These are phyloP conservation scores for Myxozyma melibiosi DNA, from an alignment of 805 yeast species.

Conservation along the genomic window DNA sequence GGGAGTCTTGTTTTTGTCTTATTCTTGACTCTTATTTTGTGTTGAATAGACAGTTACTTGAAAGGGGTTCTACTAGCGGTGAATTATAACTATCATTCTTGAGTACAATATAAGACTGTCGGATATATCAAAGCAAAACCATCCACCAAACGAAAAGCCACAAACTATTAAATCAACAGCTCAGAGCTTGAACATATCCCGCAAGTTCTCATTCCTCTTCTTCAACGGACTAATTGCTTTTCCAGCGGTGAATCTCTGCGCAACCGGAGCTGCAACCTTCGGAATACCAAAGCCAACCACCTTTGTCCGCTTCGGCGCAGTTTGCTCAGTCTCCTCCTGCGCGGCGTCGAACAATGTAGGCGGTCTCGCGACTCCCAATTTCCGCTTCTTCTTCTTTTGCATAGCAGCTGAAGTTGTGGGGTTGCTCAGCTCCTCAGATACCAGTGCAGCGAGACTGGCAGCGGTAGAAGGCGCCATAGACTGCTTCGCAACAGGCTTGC, in stretches of 20 bases:
- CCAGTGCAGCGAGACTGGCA: constrained; percentile 24
- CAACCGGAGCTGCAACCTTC: constrained; percentile 19
- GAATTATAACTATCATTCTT: too few species aligned
- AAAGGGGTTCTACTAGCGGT: too few species aligned
- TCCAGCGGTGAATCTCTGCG: constrained; percentile 21
- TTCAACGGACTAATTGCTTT: constrained; percentile 30
- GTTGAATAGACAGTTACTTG: too few species aligned
- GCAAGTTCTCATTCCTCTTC: constrained; percentile 24
- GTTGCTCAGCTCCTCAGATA: constrained; percentile 14
- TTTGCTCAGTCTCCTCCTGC: constrained; percentile 3
- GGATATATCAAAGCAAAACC: too few species aligned
- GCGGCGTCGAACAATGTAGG: constrained; percentile 21
- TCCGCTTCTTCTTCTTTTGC: constrained; percentile 24
- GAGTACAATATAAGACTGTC: too few species aligned
- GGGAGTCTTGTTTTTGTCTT: too few species aligned
- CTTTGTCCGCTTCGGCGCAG: background rate
- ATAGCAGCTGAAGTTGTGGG: constrained; percentile 3
- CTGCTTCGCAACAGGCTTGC: background rate
- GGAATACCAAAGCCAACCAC: background rate
- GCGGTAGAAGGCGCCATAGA: background rate
- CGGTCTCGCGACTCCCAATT: constrained; percentile 14
- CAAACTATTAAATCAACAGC: background rate
- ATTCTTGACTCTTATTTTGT: too few species aligned
- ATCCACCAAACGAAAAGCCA: too few species aligned
- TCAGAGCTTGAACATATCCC: constrained; percentile 26